These are phyloP conservation scores for Pilaira anomala DNA, from an alignment of 192 early-diverging fungal species.

Conservation along the genomic window DNA sequence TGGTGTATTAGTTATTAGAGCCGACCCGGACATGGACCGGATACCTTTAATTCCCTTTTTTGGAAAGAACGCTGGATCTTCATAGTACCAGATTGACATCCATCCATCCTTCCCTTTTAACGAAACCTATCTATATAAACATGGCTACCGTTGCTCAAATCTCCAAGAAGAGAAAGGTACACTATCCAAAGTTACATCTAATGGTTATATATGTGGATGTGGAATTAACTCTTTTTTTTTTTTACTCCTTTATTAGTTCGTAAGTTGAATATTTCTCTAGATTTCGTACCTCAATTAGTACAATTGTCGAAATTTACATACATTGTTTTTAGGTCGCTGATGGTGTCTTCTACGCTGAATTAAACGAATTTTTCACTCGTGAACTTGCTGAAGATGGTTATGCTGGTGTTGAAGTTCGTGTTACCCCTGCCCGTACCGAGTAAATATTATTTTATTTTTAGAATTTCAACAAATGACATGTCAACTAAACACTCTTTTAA, in stretches of 20 bases:
- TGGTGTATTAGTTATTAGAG: too few relatives aligned
- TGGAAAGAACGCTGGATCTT: too few relatives aligned
- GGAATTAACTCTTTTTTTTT: neutral
- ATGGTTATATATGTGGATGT: constrained; percentile 1
- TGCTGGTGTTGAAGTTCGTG: constrained; percentile 99
- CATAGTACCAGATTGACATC: neutral
- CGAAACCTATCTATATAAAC: constrained; percentile 16
- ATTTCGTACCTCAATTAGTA: neutral
- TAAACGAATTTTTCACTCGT: constrained; percentile 99
- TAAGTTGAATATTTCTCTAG: neutral
- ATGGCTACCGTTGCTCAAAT: constrained; percentile 13
- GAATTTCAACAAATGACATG: neutral
- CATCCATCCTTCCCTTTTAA: neutral
- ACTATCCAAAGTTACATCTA: too few relatives aligned
- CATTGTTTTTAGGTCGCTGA: constrained; percentile 71
- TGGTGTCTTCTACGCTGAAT: constrained; percentile 99
- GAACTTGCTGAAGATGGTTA: constrained; percentile 97
- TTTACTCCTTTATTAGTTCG: neutral
- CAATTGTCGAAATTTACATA: neutral
- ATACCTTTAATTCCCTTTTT: too few relatives aligned
- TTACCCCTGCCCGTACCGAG: constrained; percentile 97
- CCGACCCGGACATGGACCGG: too few relatives aligned
- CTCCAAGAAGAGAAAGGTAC: constrained; percentile 20
- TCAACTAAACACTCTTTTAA: neutral
- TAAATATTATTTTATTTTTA: constrained; percentile 5